Evolutionary conservation across 208 protist species (phyloP).

Genomic region (Angomonas deanei): DNA sequence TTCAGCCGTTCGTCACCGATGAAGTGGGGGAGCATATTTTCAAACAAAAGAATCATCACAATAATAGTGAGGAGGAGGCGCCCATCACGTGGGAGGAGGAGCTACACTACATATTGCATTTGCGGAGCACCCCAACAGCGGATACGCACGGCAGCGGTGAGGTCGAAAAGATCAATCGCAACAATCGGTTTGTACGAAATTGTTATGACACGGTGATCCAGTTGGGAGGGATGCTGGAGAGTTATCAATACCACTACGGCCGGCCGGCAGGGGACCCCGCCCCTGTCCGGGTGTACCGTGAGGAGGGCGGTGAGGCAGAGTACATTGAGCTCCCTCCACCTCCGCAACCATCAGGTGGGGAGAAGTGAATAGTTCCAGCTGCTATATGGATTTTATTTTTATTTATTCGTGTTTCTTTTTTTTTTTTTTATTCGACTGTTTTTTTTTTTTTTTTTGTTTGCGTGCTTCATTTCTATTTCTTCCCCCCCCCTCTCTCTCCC

Average conservation of each 20-base stretch:
- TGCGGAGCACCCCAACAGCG: background rate
- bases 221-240: background rate
- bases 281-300: background rate
- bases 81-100: background rate
- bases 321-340: background rate
- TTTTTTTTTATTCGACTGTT: background rate
- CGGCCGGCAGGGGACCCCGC: background rate
- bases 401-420: no score
- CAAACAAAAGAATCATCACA: background rate
- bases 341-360: no score
- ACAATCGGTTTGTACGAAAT: background rate
- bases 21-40: background rate
- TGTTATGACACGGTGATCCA: background rate
- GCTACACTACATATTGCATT: background rate
- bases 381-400: no score
- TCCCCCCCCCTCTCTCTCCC: constrained; percentile 16
- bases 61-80: no score
- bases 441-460: constrained; percentile 1
- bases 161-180: background rate
- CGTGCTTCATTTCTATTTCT: constrained; percentile 8
- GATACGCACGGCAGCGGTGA: background rate
- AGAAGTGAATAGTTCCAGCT: no score
- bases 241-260: background rate
- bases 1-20: background rate
- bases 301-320: background rate